Base-by-base conservation (phyloP, 2,329 filamentous ascomycete genomes). In the Alternaria tenuissima region DNA sequence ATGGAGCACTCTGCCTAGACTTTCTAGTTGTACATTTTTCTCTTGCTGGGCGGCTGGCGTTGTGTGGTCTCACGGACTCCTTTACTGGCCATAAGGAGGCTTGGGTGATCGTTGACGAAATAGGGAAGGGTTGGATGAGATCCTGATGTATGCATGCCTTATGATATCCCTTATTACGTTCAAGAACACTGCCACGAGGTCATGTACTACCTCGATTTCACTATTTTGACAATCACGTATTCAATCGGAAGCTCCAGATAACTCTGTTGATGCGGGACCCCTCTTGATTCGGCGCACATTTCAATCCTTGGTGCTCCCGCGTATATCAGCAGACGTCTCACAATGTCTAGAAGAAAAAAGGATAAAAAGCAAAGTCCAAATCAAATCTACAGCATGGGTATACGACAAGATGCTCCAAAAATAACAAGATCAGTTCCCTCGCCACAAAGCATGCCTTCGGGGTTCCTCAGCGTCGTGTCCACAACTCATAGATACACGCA, bases 1-100 rank as follows among this genome's bases (percentile, higher is more conserved):
- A 57, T 63, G 56, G 53, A 52, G 14, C 24, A 61, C 18, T 59
- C 57, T 51, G 57, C 57, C 5, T 59, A 44, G 14, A n/a, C 4
- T 22, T 18, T n/a, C 7, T 44, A n/a, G 32, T 4, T 43, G 14
- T 38, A 4, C 22, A 5, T 18, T 12, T 6, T 30, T 46, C 28
- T 16, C n/a, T 24, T 42, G 22, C n/a, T n/a, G 32, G 9, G 20
- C 18, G 12, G 6, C 20, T n/a, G 20, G 46, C 30, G 20, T 49
- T 49, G 22, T 34, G 34, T 22, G 20, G 18, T 24, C 14, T 1
- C 8, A 24, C 4, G 14, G 46, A 12, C 30, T 11, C 5, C n/a
- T 14, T 14, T 20, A 3, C 39, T 41, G 18, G 39, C 7, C 12
- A 20, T 7, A 0, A 11, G 18, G 18, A 6, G 5, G 18, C 22